Evolutionary conservation across 2,329 filamentous ascomycete species (phyloP), one percentile per base, ranked within the genome.

Genomic region (Exserohilum rostratum): DNA sequence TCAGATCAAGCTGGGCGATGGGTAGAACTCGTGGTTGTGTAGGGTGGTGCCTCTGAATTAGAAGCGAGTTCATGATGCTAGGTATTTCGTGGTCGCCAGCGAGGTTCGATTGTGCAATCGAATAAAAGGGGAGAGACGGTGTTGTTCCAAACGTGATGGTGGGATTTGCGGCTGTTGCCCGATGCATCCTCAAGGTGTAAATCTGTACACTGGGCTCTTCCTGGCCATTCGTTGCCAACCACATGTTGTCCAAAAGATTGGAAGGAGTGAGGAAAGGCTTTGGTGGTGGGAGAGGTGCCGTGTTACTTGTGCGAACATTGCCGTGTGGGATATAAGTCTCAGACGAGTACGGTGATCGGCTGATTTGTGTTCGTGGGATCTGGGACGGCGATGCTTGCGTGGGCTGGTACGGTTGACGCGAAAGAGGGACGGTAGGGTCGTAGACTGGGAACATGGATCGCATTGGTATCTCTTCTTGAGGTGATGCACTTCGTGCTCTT

Each of bases 391-490:
- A 86, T 50, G 82, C 76, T 68, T 88, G 85, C 0, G 85, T 87
- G 2, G 89, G 88, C 44, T 83, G 88, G 75, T 93, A 92, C 42
- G 84, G 76, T 67, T 93, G 90, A 53, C 86, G 84, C 50, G 85
- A 80, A 3, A 91, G 81, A 5, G 88, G 80, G 20, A 90, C 70
- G 1, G 82, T 82, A 3, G 86, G 87, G 66, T 93, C 87, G 69
- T 91, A 92, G 27, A 83, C 82, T 6, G 90, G 90, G 65, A 93
- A 93, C 65, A 93, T 91, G 20, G 89, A 92, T 29, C 84, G 83
- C 64, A 90, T 81, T 0, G 82, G 77, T 5, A 76, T 58, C 11
- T 66, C 73, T 56, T 69, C 67, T 47, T 76, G 76, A 55, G 65
- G 64, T 17, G 68, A 67, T 30, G 47, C 59, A 31, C 54, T 64